Base-by-base conservation (phyloP, 2,329 filamentous ascomycete species). In the Beauveria sp. region DNA sequence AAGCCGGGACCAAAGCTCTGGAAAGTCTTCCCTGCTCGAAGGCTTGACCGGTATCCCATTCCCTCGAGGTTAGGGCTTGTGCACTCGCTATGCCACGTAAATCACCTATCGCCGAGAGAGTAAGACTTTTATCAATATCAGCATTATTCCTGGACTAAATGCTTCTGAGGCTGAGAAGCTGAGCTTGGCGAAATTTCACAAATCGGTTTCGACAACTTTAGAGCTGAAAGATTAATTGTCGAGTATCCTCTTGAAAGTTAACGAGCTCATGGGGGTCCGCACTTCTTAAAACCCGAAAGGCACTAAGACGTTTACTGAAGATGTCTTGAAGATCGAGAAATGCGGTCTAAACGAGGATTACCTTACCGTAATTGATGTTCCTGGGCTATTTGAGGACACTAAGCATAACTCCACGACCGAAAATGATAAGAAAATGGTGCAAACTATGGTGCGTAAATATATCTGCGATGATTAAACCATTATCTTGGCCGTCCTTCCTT, bases 311-410 rank as follows among this genome's bases (percentile, higher is more conserved):
- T 83, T 83, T 54, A 81, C 78, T 34, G 71, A 78, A 5, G 78
- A 83, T 45, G 64, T 76, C 0, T 67, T 76, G n/a, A 69, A 70
- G 0, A 70, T 76, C 0, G 74, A 76, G 58, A 78, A 81, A 34
- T 71, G 70, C 1, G 78, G 81, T 0, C 81, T 80, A 0, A 54
- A 74, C 0, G 77, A 73, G 65, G 68, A 77, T 3, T 76, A 81
- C 18, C 71, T 83, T 7, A 84, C 80, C 0, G 72, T 84, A 7
- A 83, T 83, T 5, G 81, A 84, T 20, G 79, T 84, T 0, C 81
- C 81, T 0, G 81, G 81, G 0, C 79, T 83, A n/a, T 82, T 83
- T 61, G 73, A 76, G 7, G 68, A 68, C 1, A 64, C 74, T 4
- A 76, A 73, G 0, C 64, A 69, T 55, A 73, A 73, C 68, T 22